Conservation (phyloP, 176 grass and related monocot genomes). For the Lolium rigidum region DNA sequence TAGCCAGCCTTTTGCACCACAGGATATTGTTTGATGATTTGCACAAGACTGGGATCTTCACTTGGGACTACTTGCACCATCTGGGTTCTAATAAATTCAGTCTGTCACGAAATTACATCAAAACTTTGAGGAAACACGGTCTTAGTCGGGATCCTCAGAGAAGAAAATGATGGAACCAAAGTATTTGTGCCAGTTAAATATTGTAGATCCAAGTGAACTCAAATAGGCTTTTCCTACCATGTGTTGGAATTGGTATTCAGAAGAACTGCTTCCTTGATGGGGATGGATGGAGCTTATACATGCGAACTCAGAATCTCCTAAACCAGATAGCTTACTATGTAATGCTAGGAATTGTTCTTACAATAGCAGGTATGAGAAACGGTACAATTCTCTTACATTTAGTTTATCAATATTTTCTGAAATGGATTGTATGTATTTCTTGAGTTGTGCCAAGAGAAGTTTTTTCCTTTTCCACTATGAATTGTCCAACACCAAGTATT, state of each 20-base stretch:
- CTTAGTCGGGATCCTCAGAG: conserved; percentile 76
- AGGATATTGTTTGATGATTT: conserved; percentile 95
- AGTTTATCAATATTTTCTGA: not conserved
- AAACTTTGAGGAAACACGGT: conserved; percentile 77
- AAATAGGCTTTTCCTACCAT: not conserved
- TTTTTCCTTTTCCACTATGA: not conserved
- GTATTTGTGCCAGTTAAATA: not conserved
- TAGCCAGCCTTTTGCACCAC: conserved; percentile 22
- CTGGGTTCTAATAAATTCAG: conserved; percentile 78
- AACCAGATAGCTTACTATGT: not conserved
- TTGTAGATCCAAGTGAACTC: not conserved
- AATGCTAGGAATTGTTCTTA: not conserved
- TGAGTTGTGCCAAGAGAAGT: not conserved
- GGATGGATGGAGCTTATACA: not conserved
- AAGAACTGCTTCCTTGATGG: not conserved
- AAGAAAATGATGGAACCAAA: conserved; percentile 53
- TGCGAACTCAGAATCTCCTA: not conserved
- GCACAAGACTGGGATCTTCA: conserved; percentile 97
- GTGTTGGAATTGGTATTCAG: not conserved
- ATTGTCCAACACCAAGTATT: not conserved
- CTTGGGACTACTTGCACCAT: conserved; percentile 95
- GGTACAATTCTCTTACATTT: not conserved
- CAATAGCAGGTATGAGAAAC: not conserved
- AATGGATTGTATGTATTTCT: not conserved
- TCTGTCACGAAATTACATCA: conserved; percentile 78